Percentiles rank a stretch among this genome's conserved stretches.
These are phyloP conservation scores for Calonectria montana DNA, from an alignment of 2,329 filamentous ascomycete species.

Conservation along the genomic window DNA sequence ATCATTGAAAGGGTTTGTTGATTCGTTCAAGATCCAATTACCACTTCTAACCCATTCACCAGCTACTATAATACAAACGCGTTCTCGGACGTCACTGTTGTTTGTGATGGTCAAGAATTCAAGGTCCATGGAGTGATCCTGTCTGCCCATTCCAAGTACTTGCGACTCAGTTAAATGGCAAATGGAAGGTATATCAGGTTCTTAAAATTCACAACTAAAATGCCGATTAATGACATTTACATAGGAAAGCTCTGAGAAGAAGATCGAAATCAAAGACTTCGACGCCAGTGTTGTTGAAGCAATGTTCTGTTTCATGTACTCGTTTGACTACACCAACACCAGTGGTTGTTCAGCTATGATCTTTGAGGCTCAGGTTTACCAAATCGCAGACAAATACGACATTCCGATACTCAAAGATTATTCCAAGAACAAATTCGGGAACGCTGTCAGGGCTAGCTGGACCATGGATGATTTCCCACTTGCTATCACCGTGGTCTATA, in stretches of 20 bases:
- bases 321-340: slow-evolving; percentile 27
- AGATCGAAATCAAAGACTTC: slow-evolving; percentile 28
- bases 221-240: background rate
- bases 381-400: slow-evolving; percentile 32
- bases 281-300: slow-evolving; percentile 26
- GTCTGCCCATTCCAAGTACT: slow-evolving; percentile 24
- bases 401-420: slow-evolving; percentile 18
- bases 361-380: slow-evolving; percentile 27
- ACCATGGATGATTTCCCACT: slow-evolving; percentile 25
- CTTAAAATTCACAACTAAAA: background rate
- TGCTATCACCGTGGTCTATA: slow-evolving; percentile 20
- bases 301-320: slow-evolving; percentile 31
- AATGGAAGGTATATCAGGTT: background rate
- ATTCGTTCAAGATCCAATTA: background rate
- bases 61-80: background rate
- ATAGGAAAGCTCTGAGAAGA: slow-evolving; percentile 24
- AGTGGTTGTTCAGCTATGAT: slow-evolving; percentile 19
- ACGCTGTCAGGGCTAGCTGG: slow-evolving; percentile 20
- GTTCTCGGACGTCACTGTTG: background rate
- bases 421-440: slow-evolving; percentile 13
- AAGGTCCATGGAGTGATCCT: slow-evolving; percentile 28
- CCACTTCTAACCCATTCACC: background rate
- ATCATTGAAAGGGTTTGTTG: background rate
- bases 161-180: slow-evolving; percentile 9
- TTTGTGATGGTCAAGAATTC: slow-evolving; percentile 17